Conservation (phyloP, 768 basidiomycete genomes). For the Tricholoma hemisulphureum region DNA sequence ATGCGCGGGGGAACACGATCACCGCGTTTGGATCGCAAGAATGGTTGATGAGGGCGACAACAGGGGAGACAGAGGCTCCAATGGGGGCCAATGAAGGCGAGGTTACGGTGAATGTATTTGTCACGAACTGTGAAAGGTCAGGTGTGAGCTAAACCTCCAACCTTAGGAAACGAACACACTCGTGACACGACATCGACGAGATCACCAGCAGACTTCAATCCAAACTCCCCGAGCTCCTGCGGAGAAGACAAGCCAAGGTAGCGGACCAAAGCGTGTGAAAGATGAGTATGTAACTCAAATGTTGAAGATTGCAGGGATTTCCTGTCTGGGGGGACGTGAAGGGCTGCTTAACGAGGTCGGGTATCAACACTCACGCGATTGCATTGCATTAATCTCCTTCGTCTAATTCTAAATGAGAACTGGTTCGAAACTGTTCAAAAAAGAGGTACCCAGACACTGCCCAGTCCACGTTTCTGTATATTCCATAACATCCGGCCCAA, state of each 20-base stretch:
- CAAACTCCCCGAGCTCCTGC: slow-evolving; percentile 55
- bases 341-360: slow-evolving; percentile 1
- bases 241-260: slow-evolving; percentile 65
- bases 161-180: slow-evolving; percentile 37
- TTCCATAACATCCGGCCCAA: slow-evolving; percentile 75
- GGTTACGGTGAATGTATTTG: slow-evolving; percentile 88
- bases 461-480: slow-evolving; percentile 51
- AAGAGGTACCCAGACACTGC: slow-evolving; percentile 56
- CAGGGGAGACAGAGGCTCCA: slow-evolving; percentile 81
- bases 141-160: slow-evolving; percentile 3
- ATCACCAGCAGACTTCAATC: slow-evolving; percentile 56
- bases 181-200: slow-evolving; percentile 72
- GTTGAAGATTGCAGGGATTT: slow-evolving; percentile 45
- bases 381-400: slow-evolving; percentile 63
- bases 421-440: not conserved
- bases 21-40: slow-evolving; percentile 87
- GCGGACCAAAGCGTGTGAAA: slow-evolving; percentile 72
- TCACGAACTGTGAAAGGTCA: slow-evolving; percentile 62
- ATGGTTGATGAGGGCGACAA: slow-evolving; percentile 82
- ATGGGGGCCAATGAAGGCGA: slow-evolving; percentile 75
- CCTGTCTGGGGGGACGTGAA: slow-evolving; percentile 46
- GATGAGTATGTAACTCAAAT: slow-evolving; percentile 59
- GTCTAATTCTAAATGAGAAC: slow-evolving; percentile 37
- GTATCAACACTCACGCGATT: slow-evolving; percentile 70
- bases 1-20: slow-evolving; percentile 79